Evolutionary conservation across 1,139 yeast species (phyloP).

Genomic region (Yamadazyma epiphylla): DNA sequence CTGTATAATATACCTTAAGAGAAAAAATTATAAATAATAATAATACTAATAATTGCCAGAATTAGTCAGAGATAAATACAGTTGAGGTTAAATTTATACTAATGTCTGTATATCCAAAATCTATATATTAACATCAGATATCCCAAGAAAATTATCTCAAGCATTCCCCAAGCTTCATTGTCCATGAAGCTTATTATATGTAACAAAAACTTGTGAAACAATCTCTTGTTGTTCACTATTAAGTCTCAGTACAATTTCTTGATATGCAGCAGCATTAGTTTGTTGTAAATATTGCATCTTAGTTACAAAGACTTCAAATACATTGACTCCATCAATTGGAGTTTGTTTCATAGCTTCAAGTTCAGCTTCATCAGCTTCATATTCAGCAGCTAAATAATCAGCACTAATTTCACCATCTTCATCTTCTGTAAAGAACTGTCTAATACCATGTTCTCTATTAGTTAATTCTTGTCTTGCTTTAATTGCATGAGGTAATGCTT

Average conservation of each 20-base stretch:
- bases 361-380: slow-evolving; percentile 50
- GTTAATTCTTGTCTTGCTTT: slow-evolving; percentile 42
- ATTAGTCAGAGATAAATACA: slow-evolving; percentile 9
- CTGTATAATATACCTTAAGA: too few relatives aligned
- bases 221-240: slow-evolving; percentile 33
- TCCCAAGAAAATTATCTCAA: too few relatives aligned
- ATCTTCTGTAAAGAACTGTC: slow-evolving; percentile 21
- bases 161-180: too few relatives aligned
- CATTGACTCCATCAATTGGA: slow-evolving; percentile 48
- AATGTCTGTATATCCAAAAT: too few relatives aligned
- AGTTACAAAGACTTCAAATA: slow-evolving; percentile 39
- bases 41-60: too few relatives aligned
- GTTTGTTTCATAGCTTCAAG: slow-evolving; percentile 52
- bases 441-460: slow-evolving; percentile 30
- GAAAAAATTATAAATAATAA: too few relatives aligned
- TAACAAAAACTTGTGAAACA: slow-evolving; percentile 26
- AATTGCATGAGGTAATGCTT: slow-evolving; percentile 47
- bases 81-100: neutral
- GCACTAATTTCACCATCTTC: slow-evolving; percentile 26
- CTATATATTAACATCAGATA: neutral
- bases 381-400: slow-evolving; percentile 35
- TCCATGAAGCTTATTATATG: slow-evolving; percentile 9
- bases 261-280: slow-evolving; percentile 28
- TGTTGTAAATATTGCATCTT: slow-evolving; percentile 28
- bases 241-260: slow-evolving; percentile 35